Conservation (phyloP, 1,284 basidiomycete genomes). For the Kwoniella shivajii region DNA sequence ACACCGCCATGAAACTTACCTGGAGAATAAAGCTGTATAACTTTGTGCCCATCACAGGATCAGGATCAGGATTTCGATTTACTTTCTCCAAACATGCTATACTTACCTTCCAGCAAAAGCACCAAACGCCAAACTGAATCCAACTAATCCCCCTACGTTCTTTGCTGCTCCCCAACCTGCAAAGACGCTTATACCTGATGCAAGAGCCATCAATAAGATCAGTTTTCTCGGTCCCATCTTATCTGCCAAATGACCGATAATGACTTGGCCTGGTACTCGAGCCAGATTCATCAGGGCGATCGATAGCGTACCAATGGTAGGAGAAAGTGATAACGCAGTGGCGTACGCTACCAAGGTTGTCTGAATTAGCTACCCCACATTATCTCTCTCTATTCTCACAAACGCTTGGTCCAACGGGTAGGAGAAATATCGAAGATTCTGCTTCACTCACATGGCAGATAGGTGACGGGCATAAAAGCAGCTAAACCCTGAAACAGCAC, state of each 20-base stretch:
- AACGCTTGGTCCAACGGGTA: too few relatives aligned
- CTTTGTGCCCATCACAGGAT: too few relatives aligned
- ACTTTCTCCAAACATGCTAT: too few relatives aligned
- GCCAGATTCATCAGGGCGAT: slow-evolving; percentile 33
- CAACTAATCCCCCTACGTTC: slow-evolving; percentile 23
- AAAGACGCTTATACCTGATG: slow-evolving; percentile 23
- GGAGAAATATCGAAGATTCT: too few relatives aligned
- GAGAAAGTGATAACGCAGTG: slow-evolving; percentile 23
- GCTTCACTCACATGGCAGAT: slow-evolving; percentile 32
- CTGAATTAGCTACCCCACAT: too few relatives aligned
- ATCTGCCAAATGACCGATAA: slow-evolving; percentile 29
- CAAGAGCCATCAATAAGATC: slow-evolving; percentile 27
- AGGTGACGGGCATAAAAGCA: slow-evolving; percentile 34
- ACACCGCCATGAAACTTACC: slow-evolving; percentile 6
- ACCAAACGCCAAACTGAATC: slow-evolving; percentile 32
- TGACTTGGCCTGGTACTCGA: slow-evolving; percentile 32
- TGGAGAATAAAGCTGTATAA: slow-evolving; percentile 32
- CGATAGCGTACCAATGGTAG: slow-evolving; percentile 27
- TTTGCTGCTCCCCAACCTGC: slow-evolving; percentile 33
- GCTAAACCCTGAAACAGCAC: slow-evolving; percentile 30
- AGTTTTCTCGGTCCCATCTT: slow-evolving; percentile 23
- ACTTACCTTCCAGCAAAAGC: slow-evolving; percentile 33
- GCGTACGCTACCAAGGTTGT: slow-evolving; percentile 32
- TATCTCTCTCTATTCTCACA: too few relatives aligned
- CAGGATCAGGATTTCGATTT: too few relatives aligned